Evolutionary conservation across 345 rosid species (phyloP), one percentile per base, ranked within the genome.

Genomic region (Pugionium cornutum): DNA sequence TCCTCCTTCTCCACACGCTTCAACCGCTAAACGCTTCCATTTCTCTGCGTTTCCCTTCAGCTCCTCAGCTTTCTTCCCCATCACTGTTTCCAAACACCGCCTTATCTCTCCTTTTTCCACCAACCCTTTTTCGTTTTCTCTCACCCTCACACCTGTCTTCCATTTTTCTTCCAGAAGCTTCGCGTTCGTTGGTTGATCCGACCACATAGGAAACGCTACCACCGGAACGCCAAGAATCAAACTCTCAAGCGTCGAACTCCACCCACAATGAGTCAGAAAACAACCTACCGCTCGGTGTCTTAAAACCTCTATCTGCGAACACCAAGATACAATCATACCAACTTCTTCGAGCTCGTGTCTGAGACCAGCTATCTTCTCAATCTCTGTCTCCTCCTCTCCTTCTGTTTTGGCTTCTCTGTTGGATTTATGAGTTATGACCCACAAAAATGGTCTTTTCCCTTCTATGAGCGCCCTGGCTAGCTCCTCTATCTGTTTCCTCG

Each of bases 151-250:
- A 31, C 92, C 90, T 0, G 61, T 79, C 69, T 60, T 50, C 89
- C 96, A 88, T 47, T 36, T 62, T 2, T 82, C 84, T 60, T 81
- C 79, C 1, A 88, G 40, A 53, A 88, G 68, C 75, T 76, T 85
- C 0, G 89, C 77, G 5, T 61, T 88, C 4, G 95, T 85, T 2
- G 71, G 79, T 47, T 85, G 95, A 69, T 85, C 95, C 0, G 81
- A 71, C 87, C 89, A 85, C 60, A 78, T 86, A 0, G 91, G 91
- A 63, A 85, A 81, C 7, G 86, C 91, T 74, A 88, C 91, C n/a
- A 83, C 71, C 0, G 95, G 89, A 39, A 81, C 81, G 4, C 91
- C 91, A 0, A 48, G 59, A 52, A 68, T 78, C 40, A 88, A 63
- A 67, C 83, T 77, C 75, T 88, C 91, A 26, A 82, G 2, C 1